These are phyloP conservation scores for Suillus fuscotomentosus DNA, from an alignment of 768 basidiomycete species.

Conservation along the genomic window DNA sequence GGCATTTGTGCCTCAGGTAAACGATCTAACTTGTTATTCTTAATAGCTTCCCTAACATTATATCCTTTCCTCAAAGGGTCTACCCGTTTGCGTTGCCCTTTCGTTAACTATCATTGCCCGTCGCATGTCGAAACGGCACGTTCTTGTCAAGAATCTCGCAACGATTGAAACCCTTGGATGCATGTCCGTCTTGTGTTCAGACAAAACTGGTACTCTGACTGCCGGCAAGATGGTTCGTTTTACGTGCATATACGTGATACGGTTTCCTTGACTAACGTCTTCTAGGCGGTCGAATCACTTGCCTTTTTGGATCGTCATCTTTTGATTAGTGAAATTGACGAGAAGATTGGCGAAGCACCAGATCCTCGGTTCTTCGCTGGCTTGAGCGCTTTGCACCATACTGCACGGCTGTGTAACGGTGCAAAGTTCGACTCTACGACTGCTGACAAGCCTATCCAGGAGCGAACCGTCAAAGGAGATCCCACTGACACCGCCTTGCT, in stretches of 20 bases:
- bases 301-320: slow-evolving; percentile 34
- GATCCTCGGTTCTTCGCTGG: slow-evolving; percentile 20
- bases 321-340: slow-evolving; percentile 19
- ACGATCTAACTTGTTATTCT: slow-evolving; percentile 3
- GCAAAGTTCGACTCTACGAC: slow-evolving; percentile 45
- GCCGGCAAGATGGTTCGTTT: slow-evolving; percentile 43
- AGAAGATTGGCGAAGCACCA: slow-evolving; percentile 6
- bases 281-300: slow-evolving; percentile 38
- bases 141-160: slow-evolving; percentile 50
- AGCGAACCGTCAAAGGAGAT: slow-evolving; percentile 42
- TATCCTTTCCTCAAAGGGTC: slow-evolving; percentile 21
- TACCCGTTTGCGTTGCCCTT: slow-evolving; percentile 45
- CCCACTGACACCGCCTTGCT: slow-evolving; percentile 55
- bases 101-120: slow-evolving; percentile 49
- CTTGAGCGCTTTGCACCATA: slow-evolving; percentile 32
- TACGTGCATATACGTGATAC: not conserved
- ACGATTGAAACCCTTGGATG: slow-evolving; percentile 54
- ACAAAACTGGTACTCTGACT: slow-evolving; percentile 56
- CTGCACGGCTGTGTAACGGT: slow-evolving; percentile 58
- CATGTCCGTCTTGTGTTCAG: slow-evolving; percentile 52
- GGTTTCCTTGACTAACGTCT: not conserved
- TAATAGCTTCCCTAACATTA: not conserved
- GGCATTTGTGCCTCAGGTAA: slow-evolving; percentile 41
- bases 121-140: slow-evolving; percentile 46
- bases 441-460: slow-evolving; percentile 24